Evolutionary conservation across 139 green algal genomes (phyloP).

Genomic region (Gonium pectorale): DNA sequence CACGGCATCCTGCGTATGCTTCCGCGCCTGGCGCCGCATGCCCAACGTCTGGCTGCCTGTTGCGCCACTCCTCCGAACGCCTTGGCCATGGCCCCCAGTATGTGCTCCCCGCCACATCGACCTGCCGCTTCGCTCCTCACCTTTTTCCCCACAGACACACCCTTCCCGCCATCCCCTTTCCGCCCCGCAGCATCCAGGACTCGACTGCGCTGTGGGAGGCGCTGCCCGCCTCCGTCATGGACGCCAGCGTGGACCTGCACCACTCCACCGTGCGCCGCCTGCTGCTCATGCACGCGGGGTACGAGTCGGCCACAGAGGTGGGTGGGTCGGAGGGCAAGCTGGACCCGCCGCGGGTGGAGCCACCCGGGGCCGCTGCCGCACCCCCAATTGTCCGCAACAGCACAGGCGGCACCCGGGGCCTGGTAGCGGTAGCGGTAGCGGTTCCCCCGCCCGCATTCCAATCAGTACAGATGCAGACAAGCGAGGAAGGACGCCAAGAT

Average conservation of each 20-base stretch:
- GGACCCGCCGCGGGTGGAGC: not conserved
- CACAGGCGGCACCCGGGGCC: not conserved
- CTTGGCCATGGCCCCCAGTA: not conserved
- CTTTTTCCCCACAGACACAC: not conserved
- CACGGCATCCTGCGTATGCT: no score
- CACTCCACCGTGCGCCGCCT: not conserved
- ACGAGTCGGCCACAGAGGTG: constrained; percentile 31
- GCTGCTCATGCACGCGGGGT: constrained; percentile 9
- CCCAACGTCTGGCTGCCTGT: no score
- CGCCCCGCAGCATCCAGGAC: constrained; percentile 36
- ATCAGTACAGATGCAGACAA: no score
- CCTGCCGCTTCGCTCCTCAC: not conserved
- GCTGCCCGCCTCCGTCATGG: constrained; percentile 31
- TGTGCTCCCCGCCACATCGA: not conserved
- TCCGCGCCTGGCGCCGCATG: no score
- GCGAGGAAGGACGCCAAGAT: no score
- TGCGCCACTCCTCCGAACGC: no score
- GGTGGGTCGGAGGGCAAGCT: not conserved
- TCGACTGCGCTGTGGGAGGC: constrained; percentile 34
- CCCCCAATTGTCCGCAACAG: not conserved
- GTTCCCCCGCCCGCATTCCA: no score
- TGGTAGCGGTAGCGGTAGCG: not conserved
- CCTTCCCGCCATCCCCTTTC: no score
- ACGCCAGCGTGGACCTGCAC: not conserved
- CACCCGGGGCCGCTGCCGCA: not conserved